Evolutionary conservation across 345 rosid species (phyloP), one percentile per base, ranked within the genome.

Genomic region (Draba incana): DNA sequence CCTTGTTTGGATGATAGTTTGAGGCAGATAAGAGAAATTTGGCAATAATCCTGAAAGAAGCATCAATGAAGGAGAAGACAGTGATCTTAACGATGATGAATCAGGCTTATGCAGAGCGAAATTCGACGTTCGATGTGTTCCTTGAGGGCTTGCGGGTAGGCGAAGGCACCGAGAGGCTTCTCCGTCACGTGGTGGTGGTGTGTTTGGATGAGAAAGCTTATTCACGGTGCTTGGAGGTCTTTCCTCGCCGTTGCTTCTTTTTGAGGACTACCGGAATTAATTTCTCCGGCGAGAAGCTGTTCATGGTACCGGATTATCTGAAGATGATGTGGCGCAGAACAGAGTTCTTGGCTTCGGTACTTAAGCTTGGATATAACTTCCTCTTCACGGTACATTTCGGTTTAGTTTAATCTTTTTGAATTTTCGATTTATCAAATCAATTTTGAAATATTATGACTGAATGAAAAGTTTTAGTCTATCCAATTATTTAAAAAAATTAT

Each of bases 251-350:
- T 16, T 87, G 93, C 42, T 84, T 73, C 27, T 59, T 65, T 0
- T 73, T 83, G 10, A 30, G 46, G 14, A 65, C 78, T 3, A 2
- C 37, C 13, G 84, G 82, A 15, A 13, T 33, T 14, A 58, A 69
- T 23, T 72, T 82, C 64, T 82, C 79, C 43, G 58, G 83, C 4
- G 65, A 69, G 15, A 84, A 71, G 64, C 82, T 77, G 3, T 66
- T 57, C 60, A 87, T 82, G 88, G 63, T 75, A 3, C 44, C 68
- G 3, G 71, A 30, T 51, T 84, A 85, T 76, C 60, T 81, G 20
- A 50, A 80, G 13, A 84, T 85, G 90, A 85, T 85, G 94, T 88
- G 94, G 94, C 75, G 68, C 4, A 60, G 90, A 63, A 82, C 83
- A 28, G 75, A 80, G 10, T 78, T 88, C 31, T 44, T 88, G 7